These are phyloP conservation scores for Skeletonema potamos DNA, from an alignment of 108 stramenopile species.

Conservation along the genomic window DNA sequence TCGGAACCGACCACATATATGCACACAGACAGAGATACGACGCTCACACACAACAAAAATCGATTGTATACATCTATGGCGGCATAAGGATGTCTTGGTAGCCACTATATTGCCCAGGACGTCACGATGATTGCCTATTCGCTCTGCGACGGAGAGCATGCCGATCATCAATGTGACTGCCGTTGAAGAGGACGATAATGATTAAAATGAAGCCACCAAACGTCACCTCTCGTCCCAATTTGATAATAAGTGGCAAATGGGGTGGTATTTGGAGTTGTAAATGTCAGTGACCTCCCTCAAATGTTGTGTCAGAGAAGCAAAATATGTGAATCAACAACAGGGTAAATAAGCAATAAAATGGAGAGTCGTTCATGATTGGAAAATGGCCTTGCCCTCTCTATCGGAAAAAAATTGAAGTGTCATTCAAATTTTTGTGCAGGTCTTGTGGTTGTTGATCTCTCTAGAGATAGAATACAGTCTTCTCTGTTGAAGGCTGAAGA, in stretches of 20 bases:
- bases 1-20: neutral
- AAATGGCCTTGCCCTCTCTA: too few species aligned
- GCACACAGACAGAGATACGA: neutral
- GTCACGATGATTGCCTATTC: neutral
- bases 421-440: too few species aligned
- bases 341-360: neutral
- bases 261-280: too few species aligned
- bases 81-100: neutral
- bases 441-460: too few species aligned
- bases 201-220: neutral
- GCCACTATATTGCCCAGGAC: neutral
- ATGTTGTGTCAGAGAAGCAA: neutral
- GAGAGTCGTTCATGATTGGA: neutral
- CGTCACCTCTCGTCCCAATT: neutral
- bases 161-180: neutral
- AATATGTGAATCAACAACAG: neutral
- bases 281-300: too few species aligned
- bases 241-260: too few species aligned
- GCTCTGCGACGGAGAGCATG: neutral
- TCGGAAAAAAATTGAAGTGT: too few species aligned
- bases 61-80: neutral
- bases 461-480: too few species aligned
- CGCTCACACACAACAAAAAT: neutral
- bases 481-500: too few species aligned
- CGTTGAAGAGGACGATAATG: neutral